Evolutionary conservation across 805 yeast genomes (phyloP).

Genomic region (Pichia gijzeniarum): DNA sequence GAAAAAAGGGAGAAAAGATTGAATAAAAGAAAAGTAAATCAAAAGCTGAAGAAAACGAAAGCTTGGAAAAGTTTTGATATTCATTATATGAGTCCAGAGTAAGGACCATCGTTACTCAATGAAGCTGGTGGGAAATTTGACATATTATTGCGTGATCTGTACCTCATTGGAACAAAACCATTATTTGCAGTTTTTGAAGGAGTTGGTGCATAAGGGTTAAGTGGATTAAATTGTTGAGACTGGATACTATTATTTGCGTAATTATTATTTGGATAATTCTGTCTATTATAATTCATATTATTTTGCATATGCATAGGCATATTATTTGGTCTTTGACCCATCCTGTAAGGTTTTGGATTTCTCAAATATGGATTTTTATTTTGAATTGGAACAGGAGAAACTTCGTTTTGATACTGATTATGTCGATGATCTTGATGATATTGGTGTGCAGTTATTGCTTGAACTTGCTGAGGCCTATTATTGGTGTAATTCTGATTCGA

Average conservation of each 20-base stretch:
- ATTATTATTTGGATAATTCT: neutral
- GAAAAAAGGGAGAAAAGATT: neutral
- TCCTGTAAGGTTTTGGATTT: conserved; percentile 11
- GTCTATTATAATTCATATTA: neutral
- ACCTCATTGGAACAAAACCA: conserved; percentile 13
- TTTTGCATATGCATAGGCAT: neutral
- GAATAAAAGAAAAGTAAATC: neutral
- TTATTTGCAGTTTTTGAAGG: conserved; percentile 8
- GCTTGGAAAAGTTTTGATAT: conserved; percentile 4
- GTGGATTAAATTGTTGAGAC: conserved; percentile 8
- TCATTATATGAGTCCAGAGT: conserved; percentile 27
- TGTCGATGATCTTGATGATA: conserved; percentile 8
- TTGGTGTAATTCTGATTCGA: conserved; percentile 12
- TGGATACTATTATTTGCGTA: neutral
- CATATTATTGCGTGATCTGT: conserved; percentile 16
- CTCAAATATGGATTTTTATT: neutral
- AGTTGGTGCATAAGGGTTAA: conserved; percentile 5
- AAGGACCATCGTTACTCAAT: conserved; percentile 35
- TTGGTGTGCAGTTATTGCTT: conserved; percentile 10
- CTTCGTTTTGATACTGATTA: conserved; percentile 4
- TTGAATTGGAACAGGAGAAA: conserved; percentile 6
- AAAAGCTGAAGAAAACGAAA: neutral
- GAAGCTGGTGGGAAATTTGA: conserved; percentile 20
- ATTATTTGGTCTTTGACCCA: conserved; percentile 5
- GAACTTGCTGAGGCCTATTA: conserved; percentile 15